Conservation (phyloP, 179 eudicot species). For the Pouteria campechiana region DNA sequence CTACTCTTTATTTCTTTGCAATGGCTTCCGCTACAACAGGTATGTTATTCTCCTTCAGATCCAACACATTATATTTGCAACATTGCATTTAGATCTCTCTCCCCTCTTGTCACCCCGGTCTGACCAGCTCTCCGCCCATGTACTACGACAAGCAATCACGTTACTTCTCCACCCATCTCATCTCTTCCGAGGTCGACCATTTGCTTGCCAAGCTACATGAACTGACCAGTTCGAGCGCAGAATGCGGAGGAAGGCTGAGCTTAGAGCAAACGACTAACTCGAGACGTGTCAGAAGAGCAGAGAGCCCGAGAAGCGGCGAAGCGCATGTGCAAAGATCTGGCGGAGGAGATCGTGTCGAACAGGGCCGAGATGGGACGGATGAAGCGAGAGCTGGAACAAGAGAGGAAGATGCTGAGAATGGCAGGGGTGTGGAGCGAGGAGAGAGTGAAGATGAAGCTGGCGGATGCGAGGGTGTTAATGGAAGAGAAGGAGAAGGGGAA, state of each 20-base stretch:
- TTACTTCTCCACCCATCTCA: no score
- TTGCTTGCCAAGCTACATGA: no score
- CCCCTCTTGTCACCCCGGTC: no score
- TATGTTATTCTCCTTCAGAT: no score
- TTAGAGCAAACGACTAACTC: slow-evolving; percentile 32
- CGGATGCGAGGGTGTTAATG: slow-evolving; percentile 40
- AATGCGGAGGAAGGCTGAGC: slow-evolving; percentile 42
- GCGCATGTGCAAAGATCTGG: slow-evolving; percentile 30
- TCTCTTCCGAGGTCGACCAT: no score
- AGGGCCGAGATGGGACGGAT: slow-evolving; percentile 24
- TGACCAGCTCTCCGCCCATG: no score
- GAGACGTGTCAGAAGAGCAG: slow-evolving; percentile 37
- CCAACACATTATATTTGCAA: no score
- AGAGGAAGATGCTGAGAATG: slow-evolving; percentile 53
- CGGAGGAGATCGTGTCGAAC: slow-evolving; percentile 17
- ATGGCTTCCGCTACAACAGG: no score
- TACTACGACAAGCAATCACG: no score
- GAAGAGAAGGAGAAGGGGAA: slow-evolving; percentile 40
- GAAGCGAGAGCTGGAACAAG: slow-evolving; percentile 51
- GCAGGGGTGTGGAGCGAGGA: slow-evolving; percentile 69
- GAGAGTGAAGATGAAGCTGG: slow-evolving; percentile 66
- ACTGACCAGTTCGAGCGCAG: slow-evolving; percentile 46
- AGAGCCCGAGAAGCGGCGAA: slow-evolving; percentile 28
- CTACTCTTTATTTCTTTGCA: no score
- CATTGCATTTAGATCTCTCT: no score